Evolutionary conservation across 2,329 filamentous ascomycete species (phyloP), one percentile per base, ranked within the genome.

Genomic region (Bipolaris zeicola): DNA sequence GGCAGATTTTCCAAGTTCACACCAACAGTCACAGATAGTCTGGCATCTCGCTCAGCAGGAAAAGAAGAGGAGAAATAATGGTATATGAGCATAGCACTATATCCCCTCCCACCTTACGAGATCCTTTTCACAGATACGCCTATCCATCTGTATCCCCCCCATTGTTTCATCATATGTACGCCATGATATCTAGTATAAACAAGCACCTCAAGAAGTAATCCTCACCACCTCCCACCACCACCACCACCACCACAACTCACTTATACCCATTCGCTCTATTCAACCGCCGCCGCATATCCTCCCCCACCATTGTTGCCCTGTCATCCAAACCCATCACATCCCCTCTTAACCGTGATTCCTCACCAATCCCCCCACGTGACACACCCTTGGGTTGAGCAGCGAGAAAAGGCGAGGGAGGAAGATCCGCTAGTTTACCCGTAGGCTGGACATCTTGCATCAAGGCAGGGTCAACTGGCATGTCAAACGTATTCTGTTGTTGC

Each of bases 391-490:
- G 52, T 14, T 64, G 60, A 13, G 68, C 67, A n/a, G 64, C 54
- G 5, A 76, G 66, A 46, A 76, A 76, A 1, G 73, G 73, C 11
- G 69, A 73, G 0, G 72, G 72, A 6, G 72, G 71, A n/a, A 74
- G 60, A 33, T 74, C 70, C 20, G 69, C 66, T 3, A 73, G 63
- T 36, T 49, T 67, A 6, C 50, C 16, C 2, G 46, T 49, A 1
- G 52, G 37, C n/a, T 65, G 56, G 1, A 72, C 52, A 13, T 58
- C 67, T 31, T 81, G 78, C 79, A 87, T 87, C 45, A 88, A 85
- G 36, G 85, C 84, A 2, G 85, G 85, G 57, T 88, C 85, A 39
- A 86, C 79, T 2, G 85, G 84, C 72, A 87, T 78, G 39, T 82
- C 78, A 57, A 79, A 82, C 11, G 41, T 11, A 14, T 10, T 44